phyloP scores from a whole-genome alignment of 331 rosid genomes.

The Stylosanthes scabra region DNA sequence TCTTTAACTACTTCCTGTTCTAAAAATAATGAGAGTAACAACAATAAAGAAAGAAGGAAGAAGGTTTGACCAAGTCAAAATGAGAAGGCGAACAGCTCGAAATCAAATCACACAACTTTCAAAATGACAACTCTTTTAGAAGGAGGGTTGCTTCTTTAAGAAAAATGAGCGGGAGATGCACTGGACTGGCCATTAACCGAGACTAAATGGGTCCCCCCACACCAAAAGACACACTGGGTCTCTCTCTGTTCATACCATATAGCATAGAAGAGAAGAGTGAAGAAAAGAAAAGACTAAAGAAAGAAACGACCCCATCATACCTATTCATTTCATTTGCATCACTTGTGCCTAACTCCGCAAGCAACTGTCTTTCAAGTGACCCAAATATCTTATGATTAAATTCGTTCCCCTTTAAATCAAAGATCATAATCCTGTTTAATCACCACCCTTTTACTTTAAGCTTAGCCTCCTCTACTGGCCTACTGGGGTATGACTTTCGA shows the following conservation, averaged over 20 bases:
- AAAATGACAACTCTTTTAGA: conserved; percentile 33
- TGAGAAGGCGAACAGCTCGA: not conserved
- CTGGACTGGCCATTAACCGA: conserved; percentile 25
- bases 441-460: not conserved
- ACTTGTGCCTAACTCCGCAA: conserved; percentile 41
- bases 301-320: conserved; percentile 1
- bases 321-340: not conserved
- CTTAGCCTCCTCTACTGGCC: not conserved
- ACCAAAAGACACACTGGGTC: conserved; percentile 1
- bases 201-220: not conserved
- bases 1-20: no score
- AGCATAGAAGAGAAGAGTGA: no score
- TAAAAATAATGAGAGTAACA: not conserved
- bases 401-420: not conserved
- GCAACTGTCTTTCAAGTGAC: not conserved
- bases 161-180: conserved; percentile 43
- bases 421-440: not conserved
- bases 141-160: conserved; percentile 17
- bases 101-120: conserved; percentile 36
- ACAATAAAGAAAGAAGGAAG: not conserved
- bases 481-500: no score
- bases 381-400: not conserved
- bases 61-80: conserved; percentile 48
- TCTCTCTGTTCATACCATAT: not conserved
- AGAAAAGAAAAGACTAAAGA: no score